Percentiles rank a stretch among this genome's conserved stretches.
phyloP scores from a whole-genome alignment of 202 grass and related monocot species.

The Cymbopogon flexuosus region DNA sequence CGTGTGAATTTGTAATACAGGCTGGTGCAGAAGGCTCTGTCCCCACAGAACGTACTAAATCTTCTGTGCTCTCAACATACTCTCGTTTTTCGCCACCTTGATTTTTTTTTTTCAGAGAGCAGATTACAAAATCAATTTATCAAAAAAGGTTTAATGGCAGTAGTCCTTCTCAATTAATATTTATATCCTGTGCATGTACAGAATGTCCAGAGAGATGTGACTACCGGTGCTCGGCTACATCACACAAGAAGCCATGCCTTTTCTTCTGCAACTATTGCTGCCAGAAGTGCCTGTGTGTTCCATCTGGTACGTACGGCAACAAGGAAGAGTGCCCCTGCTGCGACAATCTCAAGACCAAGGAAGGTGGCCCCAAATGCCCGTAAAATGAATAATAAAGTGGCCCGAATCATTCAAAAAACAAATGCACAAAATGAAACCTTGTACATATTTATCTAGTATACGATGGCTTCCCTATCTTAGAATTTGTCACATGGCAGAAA shows the following conservation, averaged over 20 bases:
- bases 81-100: not conserved
- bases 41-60: constrained; percentile 18
- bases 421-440: not conserved
- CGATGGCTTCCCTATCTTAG: not conserved
- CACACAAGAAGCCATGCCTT: constrained; percentile 16
- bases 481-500: not conserved
- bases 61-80: not conserved
- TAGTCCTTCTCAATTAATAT: not conserved
- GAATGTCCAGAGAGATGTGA: constrained; percentile 8
- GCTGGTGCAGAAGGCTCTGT: constrained; percentile 33
- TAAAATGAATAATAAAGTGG: not conserved
- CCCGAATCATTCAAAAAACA: not conserved
- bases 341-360: constrained; percentile 47
- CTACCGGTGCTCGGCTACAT: constrained; percentile 5
- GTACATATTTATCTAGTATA: not conserved
- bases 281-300: constrained; percentile 46
- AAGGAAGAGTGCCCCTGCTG: constrained; percentile 71
- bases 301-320: constrained; percentile 46
- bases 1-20: not conserved
- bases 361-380: constrained; percentile 58
- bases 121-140: not conserved
- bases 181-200: not conserved
- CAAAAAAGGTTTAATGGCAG: not conserved
- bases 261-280: constrained; percentile 47
- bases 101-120: not conserved